These are phyloP conservation scores for Malbranchea cinnamomea DNA, from an alignment of 2,329 filamentous ascomycete genomes.

Conservation along the genomic window DNA sequence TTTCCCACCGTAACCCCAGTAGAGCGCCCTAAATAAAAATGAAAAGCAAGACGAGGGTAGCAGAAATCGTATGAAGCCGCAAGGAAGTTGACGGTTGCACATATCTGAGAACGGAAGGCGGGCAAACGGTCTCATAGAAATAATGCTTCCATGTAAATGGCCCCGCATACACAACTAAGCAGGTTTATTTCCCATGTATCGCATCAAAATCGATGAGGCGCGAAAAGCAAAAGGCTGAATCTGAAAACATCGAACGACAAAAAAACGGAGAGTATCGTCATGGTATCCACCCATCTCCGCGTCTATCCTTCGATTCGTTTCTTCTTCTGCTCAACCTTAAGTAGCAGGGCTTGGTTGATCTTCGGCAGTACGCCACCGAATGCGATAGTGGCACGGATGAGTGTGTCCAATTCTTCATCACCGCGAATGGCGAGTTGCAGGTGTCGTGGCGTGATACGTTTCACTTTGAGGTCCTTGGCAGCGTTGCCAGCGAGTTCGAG, in stretches of 20 bases:
- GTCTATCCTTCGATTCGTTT: conserved; percentile 55
- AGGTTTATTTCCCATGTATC: too few relatives aligned
- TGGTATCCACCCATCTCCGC: conserved; percentile 18
- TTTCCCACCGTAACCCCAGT: too few relatives aligned
- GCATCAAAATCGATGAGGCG: too few relatives aligned
- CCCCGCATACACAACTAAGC: too few relatives aligned
- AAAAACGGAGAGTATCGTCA: conserved; percentile 9
- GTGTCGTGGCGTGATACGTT: conserved; percentile 97
- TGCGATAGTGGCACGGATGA: conserved; percentile 94
- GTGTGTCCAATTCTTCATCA: conserved; percentile 93
- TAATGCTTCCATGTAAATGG: too few relatives aligned
- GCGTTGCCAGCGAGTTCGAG: conserved; percentile 98
- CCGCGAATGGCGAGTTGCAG: conserved; percentile 95
- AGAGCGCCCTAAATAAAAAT: too few relatives aligned
- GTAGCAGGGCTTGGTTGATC: conserved; percentile 91
- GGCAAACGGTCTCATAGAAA: too few relatives aligned
- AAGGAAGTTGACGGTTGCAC: too few relatives aligned
- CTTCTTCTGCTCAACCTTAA: conserved; percentile 98
- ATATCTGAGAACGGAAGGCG: too few relatives aligned
- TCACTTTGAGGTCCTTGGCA: conserved; percentile 98
- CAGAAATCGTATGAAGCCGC: too few relatives aligned
- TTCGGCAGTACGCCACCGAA: conserved; percentile 96
- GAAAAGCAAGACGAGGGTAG: too few relatives aligned
- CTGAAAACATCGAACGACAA: conserved; percentile 8
- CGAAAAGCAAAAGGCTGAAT: conserved; percentile 1